phyloP scores from a whole-genome alignment of 2,329 filamentous ascomycete genomes.

The Chaetomium globosum region DNA sequence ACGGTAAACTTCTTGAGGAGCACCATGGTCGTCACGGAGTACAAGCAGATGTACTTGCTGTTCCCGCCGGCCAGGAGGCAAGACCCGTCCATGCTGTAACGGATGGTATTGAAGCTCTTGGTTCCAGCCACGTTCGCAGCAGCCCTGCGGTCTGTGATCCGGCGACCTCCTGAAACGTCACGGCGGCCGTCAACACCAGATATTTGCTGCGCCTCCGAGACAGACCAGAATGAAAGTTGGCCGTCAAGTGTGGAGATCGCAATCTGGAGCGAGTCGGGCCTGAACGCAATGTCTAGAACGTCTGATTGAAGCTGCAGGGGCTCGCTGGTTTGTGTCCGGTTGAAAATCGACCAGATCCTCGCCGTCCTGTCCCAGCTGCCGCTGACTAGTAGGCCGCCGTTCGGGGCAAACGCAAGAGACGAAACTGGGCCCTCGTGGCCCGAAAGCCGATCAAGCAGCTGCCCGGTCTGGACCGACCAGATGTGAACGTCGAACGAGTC shows the following conservation, averaged over 20 bases:
- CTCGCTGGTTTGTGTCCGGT: constrained; percentile 90
- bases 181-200: constrained; percentile 85
- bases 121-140: constrained; percentile 89
- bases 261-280: constrained; percentile 88
- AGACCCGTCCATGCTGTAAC: constrained; percentile 88
- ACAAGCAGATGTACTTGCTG: constrained; percentile 98
- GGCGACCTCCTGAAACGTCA: constrained; percentile 90
- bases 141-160: constrained; percentile 81
- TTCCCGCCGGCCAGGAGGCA: constrained; percentile 90
- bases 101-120: constrained; percentile 85
- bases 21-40: constrained; percentile 90
- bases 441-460: constrained; percentile 84
- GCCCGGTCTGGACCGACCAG: constrained; percentile 97
- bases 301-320: constrained; percentile 90
- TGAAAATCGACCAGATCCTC: constrained; percentile 94
- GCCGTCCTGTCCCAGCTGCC: constrained; percentile 98
- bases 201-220: constrained; percentile 83
- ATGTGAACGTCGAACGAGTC: constrained; percentile 98
- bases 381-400: constrained; percentile 80
- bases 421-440: constrained; percentile 95
- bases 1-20: constrained; percentile 94
- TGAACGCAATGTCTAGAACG: constrained; percentile 80
- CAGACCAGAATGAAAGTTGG: constrained; percentile 91
- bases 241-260: constrained; percentile 92
- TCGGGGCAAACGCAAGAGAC: constrained; percentile 82